Percentiles rank a stretch among this genome's conserved stretches.
Conservation (phyloP, 306 rosid species). For the Quercus parvula region DNA sequence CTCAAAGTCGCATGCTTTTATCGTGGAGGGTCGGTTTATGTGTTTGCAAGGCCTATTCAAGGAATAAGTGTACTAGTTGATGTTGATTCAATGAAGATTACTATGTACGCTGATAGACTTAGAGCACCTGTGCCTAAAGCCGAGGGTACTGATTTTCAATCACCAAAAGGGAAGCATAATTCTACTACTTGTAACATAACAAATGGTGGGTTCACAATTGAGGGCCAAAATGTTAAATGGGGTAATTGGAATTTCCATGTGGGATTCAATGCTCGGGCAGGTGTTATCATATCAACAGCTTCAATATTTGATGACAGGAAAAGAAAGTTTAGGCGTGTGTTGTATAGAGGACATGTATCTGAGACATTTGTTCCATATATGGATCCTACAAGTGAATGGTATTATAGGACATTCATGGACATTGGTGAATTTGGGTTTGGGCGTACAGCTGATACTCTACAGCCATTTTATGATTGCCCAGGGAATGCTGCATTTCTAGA, state of each 20-base stretch:
- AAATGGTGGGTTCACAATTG: conserved; percentile 36
- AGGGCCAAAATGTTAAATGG: conserved; percentile 65
- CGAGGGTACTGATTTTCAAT: conserved; percentile 62
- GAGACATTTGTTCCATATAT: conserved; percentile 85
- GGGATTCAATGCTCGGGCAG: conserved; percentile 79
- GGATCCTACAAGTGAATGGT: conserved; percentile 85
- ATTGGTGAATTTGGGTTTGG: conserved; percentile 87
- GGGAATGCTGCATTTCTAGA: conserved; percentile 58
- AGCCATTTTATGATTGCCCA: conserved; percentile 69
- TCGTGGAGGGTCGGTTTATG: conserved; percentile 55
- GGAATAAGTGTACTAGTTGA: conserved; percentile 59
- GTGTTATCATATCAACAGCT: conserved; percentile 72
- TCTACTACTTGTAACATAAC: conserved; percentile 27
- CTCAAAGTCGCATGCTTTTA: conserved; percentile 65
- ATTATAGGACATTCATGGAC: conserved; percentile 81
- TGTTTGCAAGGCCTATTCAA: conserved; percentile 81
- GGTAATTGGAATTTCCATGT: conserved; percentile 74
- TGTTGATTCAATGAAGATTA: conserved; percentile 65
- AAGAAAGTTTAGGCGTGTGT: conserved; percentile 44
- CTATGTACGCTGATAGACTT: conserved; percentile 51
- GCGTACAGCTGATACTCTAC: conserved; percentile 61
- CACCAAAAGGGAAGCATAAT: conserved; percentile 16
- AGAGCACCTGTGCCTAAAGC: conserved; percentile 68
- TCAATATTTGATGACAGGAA: conserved; percentile 57
- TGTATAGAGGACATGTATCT: conserved; percentile 83